phyloP scores from a whole-genome alignment of 208 protist genomes.

The Trypanosoma cruzi region DNA sequence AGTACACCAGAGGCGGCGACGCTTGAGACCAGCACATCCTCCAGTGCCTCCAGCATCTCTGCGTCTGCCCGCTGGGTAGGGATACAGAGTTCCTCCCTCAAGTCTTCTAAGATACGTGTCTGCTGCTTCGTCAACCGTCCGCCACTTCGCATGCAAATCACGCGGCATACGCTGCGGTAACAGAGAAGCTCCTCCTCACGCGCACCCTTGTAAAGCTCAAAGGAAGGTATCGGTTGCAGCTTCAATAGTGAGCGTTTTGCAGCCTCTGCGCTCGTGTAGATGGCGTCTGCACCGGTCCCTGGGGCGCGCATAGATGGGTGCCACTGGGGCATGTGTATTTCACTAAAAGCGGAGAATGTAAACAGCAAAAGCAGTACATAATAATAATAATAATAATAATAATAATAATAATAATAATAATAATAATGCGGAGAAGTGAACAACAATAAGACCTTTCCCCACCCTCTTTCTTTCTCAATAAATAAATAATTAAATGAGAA shows the following conservation, averaged over 20 bases:
- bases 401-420: neutral
- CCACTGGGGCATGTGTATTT: neutral
- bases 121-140: conserved; percentile 42
- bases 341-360: conserved; percentile 8
- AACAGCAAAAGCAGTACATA: conserved; percentile 10
- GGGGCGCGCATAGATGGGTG: conserved; percentile 6
- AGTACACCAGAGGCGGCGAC: conserved; percentile 59
- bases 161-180: conserved; percentile 76
- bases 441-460: neutral
- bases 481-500: no score
- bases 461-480: no score
- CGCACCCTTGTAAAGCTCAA: conserved; percentile 78
- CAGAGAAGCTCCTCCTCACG: conserved; percentile 80
- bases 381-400: neutral
- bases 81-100: conserved; percentile 65
- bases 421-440: no score
- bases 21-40: conserved; percentile 55
- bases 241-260: conserved; percentile 31
- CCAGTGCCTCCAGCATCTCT: conserved; percentile 48
- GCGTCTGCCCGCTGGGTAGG: conserved; percentile 40
- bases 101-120: conserved; percentile 72
- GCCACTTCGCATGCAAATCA: conserved; percentile 78
- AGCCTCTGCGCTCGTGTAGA: conserved; percentile 65
- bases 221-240: conserved; percentile 53
- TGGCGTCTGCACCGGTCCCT: conserved; percentile 21